phyloP scores from a whole-genome alignment of 164 flowering plant species.

The Berberis vulgaris region DNA sequence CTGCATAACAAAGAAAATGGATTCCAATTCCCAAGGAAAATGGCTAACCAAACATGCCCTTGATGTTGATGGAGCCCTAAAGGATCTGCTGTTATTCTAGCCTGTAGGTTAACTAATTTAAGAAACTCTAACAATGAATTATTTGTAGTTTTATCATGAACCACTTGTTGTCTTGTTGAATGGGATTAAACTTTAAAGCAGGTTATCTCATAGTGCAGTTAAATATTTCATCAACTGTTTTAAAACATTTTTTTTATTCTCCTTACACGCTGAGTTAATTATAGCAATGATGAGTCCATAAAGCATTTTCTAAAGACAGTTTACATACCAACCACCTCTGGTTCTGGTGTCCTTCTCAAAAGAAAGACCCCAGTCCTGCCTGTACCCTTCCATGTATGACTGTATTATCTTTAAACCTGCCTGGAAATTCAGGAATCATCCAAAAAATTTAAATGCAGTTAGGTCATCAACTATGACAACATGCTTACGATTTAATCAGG shows the following conservation, averaged over 20 bases:
- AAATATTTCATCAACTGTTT: not conserved
- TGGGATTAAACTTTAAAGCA: no score
- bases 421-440: constrained; percentile 21
- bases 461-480: no score
- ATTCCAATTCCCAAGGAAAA: no score
- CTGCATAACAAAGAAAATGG: no score
- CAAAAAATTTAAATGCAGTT: not conserved
- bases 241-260: not conserved
- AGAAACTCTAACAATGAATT: no score
- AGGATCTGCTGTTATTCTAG: no score
- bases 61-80: no score
- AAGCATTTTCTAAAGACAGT: not conserved
- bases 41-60: no score
- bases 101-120: no score
- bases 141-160: no score
- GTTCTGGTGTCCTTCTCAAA: constrained; percentile 62
- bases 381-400: constrained; percentile 82
- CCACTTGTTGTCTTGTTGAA: no score
- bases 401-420: constrained; percentile 88
- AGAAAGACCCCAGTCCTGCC: constrained; percentile 95
- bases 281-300: not conserved
- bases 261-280: not conserved
- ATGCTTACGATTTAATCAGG: no score
- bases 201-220: not conserved
- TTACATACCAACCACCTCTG: constrained; percentile 85